Base-by-base conservation (phyloP, 1,284 basidiomycete genomes). In the Pseudomicrostroma phylloplanum region DNA sequence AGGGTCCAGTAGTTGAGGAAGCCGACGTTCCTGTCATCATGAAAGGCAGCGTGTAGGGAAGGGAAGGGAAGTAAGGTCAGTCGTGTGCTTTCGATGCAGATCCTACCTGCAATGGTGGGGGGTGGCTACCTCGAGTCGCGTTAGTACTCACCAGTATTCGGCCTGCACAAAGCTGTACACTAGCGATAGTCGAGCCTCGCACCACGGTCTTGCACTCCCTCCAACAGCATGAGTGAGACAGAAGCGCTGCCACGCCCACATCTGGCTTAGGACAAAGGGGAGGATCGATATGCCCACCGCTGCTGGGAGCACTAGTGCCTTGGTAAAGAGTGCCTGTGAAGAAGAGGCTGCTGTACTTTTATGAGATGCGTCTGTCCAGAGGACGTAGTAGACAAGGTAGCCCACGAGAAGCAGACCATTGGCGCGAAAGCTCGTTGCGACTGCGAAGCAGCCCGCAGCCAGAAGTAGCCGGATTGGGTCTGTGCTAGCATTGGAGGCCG, bases 1-100 rank as follows among this genome's bases (percentile, higher is more conserved):
- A 82, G 61, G 0, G 87, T 87, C 92, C 92, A 98, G 80, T 98
- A 97, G 0, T 83, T 85, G 62, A 96, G 80, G 65, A 92, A 85
- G 6, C 92, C 92, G 64, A 86, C 83, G 78, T 90, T 84, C 93
- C 83, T 83, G 58, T 3, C 8, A 30, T 42, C 41, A 11, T 42
- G 41, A n/a, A 42, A 17, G 25, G n/a, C 9, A n/a, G 41, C 41
- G 41, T 42, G n/a, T 42, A 42, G 11, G 11, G 41, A 42, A n/a
- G 41, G 41, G 41, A 42, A 42, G 41, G 9, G 41, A 42, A 9
- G 9, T n/a, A n/a, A n/a, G n/a, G n/a, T n/a, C n/a, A n/a, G n/a
- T n/a, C n/a, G n/a, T n/a, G n/a, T n/a, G n/a, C n/a, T n/a, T n/a
- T n/a, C n/a, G n/a, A n/a, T n/a, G n/a, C n/a, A n/a, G n/a, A n/a